Evolutionary conservation across 1,139 yeast species (phyloP).

Genomic region (Kodamaea derodonti): DNA sequence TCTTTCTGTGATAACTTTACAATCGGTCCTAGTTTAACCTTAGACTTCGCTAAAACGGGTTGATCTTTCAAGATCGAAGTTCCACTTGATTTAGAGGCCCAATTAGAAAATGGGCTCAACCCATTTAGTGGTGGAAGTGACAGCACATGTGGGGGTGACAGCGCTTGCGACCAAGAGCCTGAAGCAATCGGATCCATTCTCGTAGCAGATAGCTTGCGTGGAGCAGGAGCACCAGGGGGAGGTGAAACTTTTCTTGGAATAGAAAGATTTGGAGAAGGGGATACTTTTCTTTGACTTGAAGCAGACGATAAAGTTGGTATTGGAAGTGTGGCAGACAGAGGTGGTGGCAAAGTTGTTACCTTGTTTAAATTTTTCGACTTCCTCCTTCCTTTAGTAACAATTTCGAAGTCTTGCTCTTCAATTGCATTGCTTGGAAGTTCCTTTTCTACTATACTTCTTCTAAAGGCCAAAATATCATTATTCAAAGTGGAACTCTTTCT

Average conservation of each 20-base stretch:
- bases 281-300: conserved; percentile 3
- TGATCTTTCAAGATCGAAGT: conserved; percentile 14
- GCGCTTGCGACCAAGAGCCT: too few species aligned
- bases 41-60: conserved; percentile 11
- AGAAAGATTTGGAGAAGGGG: conserved; percentile 1
- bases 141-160: neutral
- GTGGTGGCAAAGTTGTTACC: neutral
- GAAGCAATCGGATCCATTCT: neutral
- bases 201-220: conserved; percentile 1
- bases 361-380: conserved; percentile 12
- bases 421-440: conserved; percentile 16
- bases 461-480: conserved; percentile 19
- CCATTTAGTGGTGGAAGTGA: conserved; percentile 10
- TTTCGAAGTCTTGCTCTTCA: conserved; percentile 30
- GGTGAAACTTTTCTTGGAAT: neutral
- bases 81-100: conserved; percentile 24
- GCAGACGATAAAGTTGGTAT: too few species aligned
- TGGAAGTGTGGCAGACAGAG: conserved; percentile 4
- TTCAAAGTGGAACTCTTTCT: conserved; percentile 27
- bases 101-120: conserved; percentile 28
- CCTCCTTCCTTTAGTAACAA: conserved; percentile 23
- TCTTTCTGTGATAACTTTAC: conserved; percentile 50
- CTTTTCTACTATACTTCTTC: conserved; percentile 18
- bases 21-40: conserved; percentile 33
- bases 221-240: neutral